Conservation (phyloP, 345 rosid genomes). For the Eucalyptus dawsonii region DNA sequence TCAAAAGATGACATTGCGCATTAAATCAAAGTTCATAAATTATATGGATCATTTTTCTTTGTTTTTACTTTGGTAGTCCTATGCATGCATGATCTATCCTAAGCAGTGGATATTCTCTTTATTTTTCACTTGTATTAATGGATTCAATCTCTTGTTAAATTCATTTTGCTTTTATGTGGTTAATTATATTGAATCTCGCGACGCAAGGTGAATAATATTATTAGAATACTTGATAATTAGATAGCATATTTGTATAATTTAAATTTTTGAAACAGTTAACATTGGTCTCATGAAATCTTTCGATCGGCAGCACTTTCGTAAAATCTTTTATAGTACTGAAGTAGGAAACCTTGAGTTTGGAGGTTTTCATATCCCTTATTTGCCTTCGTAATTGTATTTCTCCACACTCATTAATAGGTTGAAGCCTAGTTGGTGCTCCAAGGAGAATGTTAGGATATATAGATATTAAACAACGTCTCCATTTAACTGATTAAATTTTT, state of each 20-base stretch:
- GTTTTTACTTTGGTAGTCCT: not conserved
- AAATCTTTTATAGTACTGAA: not conserved
- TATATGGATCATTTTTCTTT: not conserved
- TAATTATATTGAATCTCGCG: not conserved
- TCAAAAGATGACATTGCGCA: fast-evolving
- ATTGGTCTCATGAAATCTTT: not conserved
- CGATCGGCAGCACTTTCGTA: fast-evolving
- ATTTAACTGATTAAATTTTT: not conserved
- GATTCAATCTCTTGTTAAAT: not conserved
- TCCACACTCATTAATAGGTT: not conserved
- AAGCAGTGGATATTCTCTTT: not conserved
- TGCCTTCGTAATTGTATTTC: not conserved
- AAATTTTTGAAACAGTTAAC: not conserved
- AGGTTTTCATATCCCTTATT: not conserved
- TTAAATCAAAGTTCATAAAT: not conserved
- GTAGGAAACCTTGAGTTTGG: not conserved
- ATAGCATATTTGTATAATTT: not conserved
- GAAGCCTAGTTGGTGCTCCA: not conserved
- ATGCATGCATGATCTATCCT: not conserved
- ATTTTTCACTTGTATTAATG: not conserved
- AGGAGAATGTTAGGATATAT: not conserved
- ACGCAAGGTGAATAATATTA: not conserved
- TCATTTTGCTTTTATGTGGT: not conserved
- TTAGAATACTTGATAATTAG: not conserved
- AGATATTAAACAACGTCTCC: not conserved